Evolutionary conservation across 2,329 filamentous ascomycete genomes (phyloP), one percentile per base, ranked within the genome.

Genomic region (Neofusicoccum cordaticola): DNA sequence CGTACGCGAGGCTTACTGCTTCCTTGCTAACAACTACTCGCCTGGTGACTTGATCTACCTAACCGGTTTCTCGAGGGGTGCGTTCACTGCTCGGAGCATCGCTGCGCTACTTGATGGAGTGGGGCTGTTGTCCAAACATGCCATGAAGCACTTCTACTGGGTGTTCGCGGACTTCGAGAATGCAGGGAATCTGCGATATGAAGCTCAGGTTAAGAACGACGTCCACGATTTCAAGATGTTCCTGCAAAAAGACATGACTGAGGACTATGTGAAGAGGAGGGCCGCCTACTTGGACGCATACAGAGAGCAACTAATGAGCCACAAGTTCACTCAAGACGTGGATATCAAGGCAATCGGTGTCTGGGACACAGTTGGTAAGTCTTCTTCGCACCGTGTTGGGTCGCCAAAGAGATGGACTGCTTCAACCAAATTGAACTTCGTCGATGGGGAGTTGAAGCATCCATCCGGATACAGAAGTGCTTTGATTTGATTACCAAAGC

Each of bases 1-100:
- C 64, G 82, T 89, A 62, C 82, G 85, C 12, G 86, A 88, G 71
- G 84, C 85, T 1, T 89, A 89, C 70, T 80, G 83, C 4, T 89
- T 88, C 70, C 77, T 88, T 2, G 87, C 85, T 63, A 82, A 84
- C 69, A 89, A 88, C 74, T 88, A 88, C 69, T 79, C 80, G 62
- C 80, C 82, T 62, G 84, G 84, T 2, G 85, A 87, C 66, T 45
- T 12, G 82, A 86, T 67, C 85, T 87, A 53, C 74, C 85, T 52
- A 57, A 64, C 67, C 64, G 85, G 85, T 2, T 87, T 85, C 76
- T 86, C 84, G 1, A 80, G 85, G 13, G 85, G 85, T 3, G 85
- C 85, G 4, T 87, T 86, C 68, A 87, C 84, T 6, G 71, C 69
- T 2, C 66, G 71, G 6, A 68, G 68, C 42, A 66, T 70, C 41